Evolutionary conservation across 2,329 filamentous ascomycete species (phyloP), one percentile per base, ranked within the genome.

Genomic region (Ceratocystis destructans): DNA sequence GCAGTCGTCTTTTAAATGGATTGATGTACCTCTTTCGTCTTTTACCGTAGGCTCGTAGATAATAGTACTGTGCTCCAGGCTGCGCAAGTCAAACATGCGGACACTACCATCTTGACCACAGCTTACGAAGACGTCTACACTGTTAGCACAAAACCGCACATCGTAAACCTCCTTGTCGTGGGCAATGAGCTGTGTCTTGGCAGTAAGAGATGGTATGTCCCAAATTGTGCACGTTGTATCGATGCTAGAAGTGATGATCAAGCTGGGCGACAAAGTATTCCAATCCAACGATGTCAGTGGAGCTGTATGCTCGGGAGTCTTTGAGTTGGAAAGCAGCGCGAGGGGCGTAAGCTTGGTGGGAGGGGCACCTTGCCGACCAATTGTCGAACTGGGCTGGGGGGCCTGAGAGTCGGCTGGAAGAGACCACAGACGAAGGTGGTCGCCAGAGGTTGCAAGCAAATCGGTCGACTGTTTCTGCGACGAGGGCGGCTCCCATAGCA

Each of bases 161-260:
- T 99, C 94, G 73, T 96, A 99, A 5, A 99, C 94, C 76, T 99
- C 94, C 76, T 97, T 97, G 77, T 99, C 94, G 75, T 99, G 94
- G 22, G 94, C 94, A 76, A 99, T 99, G 59, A 99, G 80, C 75
- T 99, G 94, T 1, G 94, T 99, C 78, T 99, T 99, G 64, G 94
- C 94, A 0, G 94, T 99, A 69, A 99, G 80, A 0, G 94, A 96
- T 2, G 94, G 94, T 66, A 99, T 99, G 75, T 99, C 94, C 94
- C 94, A 99, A 70, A 99, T 99, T 3, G 94, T 99, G 77, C 94
- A 99, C 5, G 94, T 99, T 1, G 94, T 99, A 74, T 99, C 94
- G 73, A 99, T 99, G 75, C 92, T 97, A 2, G 92, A 96, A 0
- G 94, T 99, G 72, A 99, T 99, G 73, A 99, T 99, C 65, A 99